Percentiles rank a stretch among this genome's conserved stretches.
These are phyloP conservation scores for Spiromastix sp. DNA, from an alignment of 2,329 filamentous ascomycete species.

Conservation along the genomic window DNA sequence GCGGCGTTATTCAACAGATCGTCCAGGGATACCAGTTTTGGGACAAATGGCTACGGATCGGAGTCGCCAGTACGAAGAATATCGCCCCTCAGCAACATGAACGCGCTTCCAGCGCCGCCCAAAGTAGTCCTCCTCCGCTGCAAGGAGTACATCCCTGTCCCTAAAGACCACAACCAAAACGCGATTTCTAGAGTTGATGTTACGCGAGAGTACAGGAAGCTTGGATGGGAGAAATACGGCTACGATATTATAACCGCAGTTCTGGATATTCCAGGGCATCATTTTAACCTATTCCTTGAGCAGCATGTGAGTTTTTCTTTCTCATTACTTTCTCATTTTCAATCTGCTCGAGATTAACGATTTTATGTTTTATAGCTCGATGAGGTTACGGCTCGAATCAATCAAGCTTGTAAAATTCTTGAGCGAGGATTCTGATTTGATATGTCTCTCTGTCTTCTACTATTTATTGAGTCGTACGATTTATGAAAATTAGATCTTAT, in stretches of 20 bases:
- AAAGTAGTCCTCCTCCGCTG: conserved; percentile 11
- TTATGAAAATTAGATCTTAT: too few relatives aligned
- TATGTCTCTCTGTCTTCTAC: too few relatives aligned
- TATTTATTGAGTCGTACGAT: too few relatives aligned
- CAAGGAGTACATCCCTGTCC: conserved; percentile 11
- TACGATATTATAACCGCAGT: conserved; percentile 11
- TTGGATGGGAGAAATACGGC: conserved; percentile 15
- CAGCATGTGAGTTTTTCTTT: conserved; percentile 9
- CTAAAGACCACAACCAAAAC: conserved; percentile 2
- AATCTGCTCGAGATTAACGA: not conserved
- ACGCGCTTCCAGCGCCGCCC: conserved; percentile 4
- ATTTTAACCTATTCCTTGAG: conserved; percentile 14
- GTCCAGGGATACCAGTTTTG: conserved; percentile 1
- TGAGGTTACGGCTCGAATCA: conserved; percentile 9
- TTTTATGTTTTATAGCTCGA: conserved; percentile 8
- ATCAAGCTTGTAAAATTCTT: conserved; percentile 11
- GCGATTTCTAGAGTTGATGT: conserved; percentile 11
- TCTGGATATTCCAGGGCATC: conserved; percentile 13
- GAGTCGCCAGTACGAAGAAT: conserved; percentile 1
- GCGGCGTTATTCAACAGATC: not conserved
- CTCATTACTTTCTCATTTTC: not conserved
- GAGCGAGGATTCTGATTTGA: conserved; percentile 7
- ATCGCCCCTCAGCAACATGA: not conserved
- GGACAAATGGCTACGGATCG: not conserved
- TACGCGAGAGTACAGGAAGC: conserved; percentile 6